phyloP scores from a whole-genome alignment of 108 stramenopile genomes.

The Chaetoceros tenuissimus region DNA sequence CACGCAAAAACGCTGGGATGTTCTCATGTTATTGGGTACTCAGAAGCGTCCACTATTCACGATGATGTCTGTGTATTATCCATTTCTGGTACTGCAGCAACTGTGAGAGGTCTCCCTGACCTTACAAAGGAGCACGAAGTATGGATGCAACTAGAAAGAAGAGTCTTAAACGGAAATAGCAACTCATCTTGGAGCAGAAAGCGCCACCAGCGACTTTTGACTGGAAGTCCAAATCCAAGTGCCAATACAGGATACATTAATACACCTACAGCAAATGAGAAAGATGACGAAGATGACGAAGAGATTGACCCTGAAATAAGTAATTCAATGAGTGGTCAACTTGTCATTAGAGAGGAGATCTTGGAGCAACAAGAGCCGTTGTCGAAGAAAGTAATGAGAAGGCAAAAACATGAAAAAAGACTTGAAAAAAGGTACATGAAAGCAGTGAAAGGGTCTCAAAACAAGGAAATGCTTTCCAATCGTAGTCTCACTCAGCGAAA shows the following conservation, averaged over 20 bases:
- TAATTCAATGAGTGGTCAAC: background rate
- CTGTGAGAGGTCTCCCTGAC: constrained; percentile 73
- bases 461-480: constrained; percentile 4
- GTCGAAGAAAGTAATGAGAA: background rate
- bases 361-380: background rate
- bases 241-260: background rate
- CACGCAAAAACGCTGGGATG: constrained; percentile 92
- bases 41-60: constrained; percentile 88
- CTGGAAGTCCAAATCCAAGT: constrained; percentile 3
- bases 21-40: constrained; percentile 89
- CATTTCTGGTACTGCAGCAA: constrained; percentile 92
- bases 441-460: background rate
- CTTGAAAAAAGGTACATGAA: background rate
- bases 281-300: background rate
- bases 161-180: constrained; percentile 12
- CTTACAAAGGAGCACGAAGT: constrained; percentile 38
- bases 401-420: background rate
- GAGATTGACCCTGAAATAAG: background rate
- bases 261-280: background rate
- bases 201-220: constrained; percentile 3
- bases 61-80: constrained; percentile 93
- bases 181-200: too few relatives aligned
- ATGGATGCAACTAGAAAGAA: constrained; percentile 43
- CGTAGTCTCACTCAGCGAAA: constrained; percentile 19
- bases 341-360: background rate